phyloP scores from a whole-genome alignment of 495 filamentous ascomycete species.

The Xylaria scruposa region DNA sequence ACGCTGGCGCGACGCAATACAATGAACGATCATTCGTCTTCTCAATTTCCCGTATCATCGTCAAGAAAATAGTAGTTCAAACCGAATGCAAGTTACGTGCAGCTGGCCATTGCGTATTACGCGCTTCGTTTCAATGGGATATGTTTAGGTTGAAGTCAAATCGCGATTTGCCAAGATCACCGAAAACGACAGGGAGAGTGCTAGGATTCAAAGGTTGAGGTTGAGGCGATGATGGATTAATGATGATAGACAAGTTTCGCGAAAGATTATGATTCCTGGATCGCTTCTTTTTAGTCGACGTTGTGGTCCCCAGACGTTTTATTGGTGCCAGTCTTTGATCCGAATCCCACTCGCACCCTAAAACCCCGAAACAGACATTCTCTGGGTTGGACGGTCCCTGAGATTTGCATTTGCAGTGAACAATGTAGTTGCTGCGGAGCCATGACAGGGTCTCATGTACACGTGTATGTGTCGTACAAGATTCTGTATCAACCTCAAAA shows the following conservation, averaged over 20 bases:
- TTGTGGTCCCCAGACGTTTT: conserved; percentile 17
- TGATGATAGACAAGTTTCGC: conserved; percentile 9
- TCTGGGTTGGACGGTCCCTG: conserved; percentile 33
- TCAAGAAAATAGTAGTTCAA: neutral
- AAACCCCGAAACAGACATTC: conserved; percentile 39
- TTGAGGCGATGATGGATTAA: neutral
- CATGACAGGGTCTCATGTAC: conserved; percentile 36
- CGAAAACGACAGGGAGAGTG: conserved; percentile 37
- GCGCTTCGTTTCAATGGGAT: conserved; percentile 9
- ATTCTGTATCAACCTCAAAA: conserved; percentile 36
- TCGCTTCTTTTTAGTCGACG: conserved; percentile 20
- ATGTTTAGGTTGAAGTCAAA: conserved; percentile 35
- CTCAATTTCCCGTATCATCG: neutral
- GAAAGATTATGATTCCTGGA: conserved; percentile 17
- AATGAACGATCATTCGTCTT: neutral
- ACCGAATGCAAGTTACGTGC: neutral
- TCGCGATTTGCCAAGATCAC: conserved; percentile 33
- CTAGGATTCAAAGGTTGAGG: conserved; percentile 6
- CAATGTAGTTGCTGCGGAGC: conserved; percentile 40
- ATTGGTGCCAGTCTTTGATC: conserved; percentile 26
- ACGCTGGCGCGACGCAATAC: neutral
- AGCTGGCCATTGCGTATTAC: neutral
- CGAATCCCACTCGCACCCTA: conserved; percentile 41
- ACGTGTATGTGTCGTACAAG: conserved; percentile 37
- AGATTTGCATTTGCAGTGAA: conserved; percentile 32